phyloP scores from a whole-genome alignment of 768 basidiomycete species.

The Tylopilus sp. region DNA sequence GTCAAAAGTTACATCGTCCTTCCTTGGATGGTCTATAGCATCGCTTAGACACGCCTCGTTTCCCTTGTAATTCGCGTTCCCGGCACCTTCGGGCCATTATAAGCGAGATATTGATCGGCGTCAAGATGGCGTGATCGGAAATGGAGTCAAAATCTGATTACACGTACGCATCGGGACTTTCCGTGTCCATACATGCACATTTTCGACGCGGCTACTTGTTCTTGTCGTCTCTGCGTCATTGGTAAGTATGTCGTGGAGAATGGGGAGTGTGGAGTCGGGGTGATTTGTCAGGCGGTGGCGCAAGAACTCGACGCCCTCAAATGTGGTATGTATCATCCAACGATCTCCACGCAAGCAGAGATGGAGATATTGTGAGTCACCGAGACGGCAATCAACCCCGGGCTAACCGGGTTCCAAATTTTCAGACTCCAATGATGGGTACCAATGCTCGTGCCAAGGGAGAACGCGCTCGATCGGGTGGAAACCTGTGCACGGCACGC shows the following conservation, averaged over 20 bases:
- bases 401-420: constrained; percentile 4
- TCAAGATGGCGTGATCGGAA: constrained; percentile 52
- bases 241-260: constrained; percentile 54
- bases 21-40: constrained; percentile 58
- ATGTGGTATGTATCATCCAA: constrained; percentile 28
- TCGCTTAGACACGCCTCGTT: constrained; percentile 45
- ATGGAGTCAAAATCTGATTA: constrained; percentile 58
- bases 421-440: constrained; percentile 18
- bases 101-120: constrained; percentile 41
- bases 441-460: constrained; percentile 19
- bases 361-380: constrained; percentile 14
- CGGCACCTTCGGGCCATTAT: constrained; percentile 50
- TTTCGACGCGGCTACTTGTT: constrained; percentile 34
- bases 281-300: constrained; percentile 39
- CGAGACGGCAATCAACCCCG: not conserved
- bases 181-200: constrained; percentile 42
- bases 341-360: constrained; percentile 37
- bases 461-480: constrained; percentile 22
- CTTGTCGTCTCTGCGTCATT: constrained; percentile 24
- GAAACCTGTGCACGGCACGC: constrained; percentile 31
- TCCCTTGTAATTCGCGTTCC: constrained; percentile 52
- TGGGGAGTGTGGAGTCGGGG: constrained; percentile 44
- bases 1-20: constrained; percentile 48
- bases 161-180: constrained; percentile 53
- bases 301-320: constrained; percentile 31